A percentile compares a stretch with the other conserved stretches of the same genome.
Conservation (phyloP, 371 early-diverging fungal genomes). For the Smittium culicis region DNA sequence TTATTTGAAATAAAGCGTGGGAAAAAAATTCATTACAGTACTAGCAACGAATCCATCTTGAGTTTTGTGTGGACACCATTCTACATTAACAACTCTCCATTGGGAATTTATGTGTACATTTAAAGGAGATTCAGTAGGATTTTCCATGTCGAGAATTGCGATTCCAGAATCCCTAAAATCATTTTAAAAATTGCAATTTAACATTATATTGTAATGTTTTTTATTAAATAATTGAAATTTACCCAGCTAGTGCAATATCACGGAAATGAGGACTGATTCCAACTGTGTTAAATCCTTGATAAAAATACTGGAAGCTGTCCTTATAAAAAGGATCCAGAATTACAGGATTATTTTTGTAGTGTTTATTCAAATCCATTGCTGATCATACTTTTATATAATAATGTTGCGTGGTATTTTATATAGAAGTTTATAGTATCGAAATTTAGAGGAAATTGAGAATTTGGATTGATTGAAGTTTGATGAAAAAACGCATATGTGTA, state of each 20-base stretch:
- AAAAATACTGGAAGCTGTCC: neutral
- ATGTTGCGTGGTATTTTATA: neutral
- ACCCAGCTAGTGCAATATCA: slow-evolving; percentile 6
- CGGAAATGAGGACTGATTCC: slow-evolving; percentile 7
- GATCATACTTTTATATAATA: neutral
- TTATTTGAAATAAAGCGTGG: no score
- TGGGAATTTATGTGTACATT: neutral
- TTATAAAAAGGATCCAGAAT: neutral
- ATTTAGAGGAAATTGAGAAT: no score
- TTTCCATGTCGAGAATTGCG: slow-evolving; percentile 5
- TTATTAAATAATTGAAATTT: neutral
- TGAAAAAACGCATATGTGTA: no score
- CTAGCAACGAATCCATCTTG: slow-evolving; percentile 9
- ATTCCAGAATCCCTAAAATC: slow-evolving; percentile 5
- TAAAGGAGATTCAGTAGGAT: neutral
- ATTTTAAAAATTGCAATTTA: neutral
- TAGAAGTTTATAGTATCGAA: neutral
- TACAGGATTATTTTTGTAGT: neutral
- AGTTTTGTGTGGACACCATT: slow-evolving; percentile 9
- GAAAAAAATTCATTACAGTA: slow-evolving; percentile 2
- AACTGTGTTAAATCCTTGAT: neutral
- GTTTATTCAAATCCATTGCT: neutral
- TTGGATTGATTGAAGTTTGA: no score
- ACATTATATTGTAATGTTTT: neutral
- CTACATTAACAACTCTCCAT: slow-evolving; percentile 10